Conservation (phyloP, 495 filamentous ascomycete genomes). For the Xylaria sp. region DNA sequence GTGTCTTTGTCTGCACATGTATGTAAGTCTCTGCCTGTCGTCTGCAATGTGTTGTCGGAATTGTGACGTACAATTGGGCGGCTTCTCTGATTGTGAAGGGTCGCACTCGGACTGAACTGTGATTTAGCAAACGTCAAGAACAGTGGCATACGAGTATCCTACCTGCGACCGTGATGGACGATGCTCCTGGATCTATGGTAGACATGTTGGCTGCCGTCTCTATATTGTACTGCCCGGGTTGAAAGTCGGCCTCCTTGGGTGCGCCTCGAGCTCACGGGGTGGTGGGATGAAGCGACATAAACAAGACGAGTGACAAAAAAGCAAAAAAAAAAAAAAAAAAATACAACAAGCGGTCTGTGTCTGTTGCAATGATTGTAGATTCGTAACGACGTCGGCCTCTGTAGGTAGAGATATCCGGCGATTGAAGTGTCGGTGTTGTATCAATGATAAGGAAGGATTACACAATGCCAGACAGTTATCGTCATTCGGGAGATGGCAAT, state of each 20-base stretch:
- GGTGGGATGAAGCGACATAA: slow-evolving; percentile 33
- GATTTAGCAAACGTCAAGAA: slow-evolving; percentile 11
- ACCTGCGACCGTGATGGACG: slow-evolving; percentile 47
- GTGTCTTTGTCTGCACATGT: slow-evolving; percentile 63
- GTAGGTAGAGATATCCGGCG: neutral
- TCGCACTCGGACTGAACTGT: slow-evolving; percentile 77
- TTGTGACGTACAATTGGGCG: slow-evolving; percentile 64
- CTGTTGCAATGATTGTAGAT: neutral
- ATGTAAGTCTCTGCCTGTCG: slow-evolving; percentile 28
- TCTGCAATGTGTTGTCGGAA: slow-evolving; percentile 22
- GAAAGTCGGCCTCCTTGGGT: slow-evolving; percentile 25
- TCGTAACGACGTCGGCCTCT: neutral
- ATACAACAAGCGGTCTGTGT: neutral
- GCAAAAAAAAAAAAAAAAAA: neutral
- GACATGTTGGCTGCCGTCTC: slow-evolving; percentile 35
- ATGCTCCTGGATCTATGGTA: slow-evolving; percentile 48
- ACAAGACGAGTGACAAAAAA: slow-evolving; percentile 18
- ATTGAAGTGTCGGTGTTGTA: neutral
- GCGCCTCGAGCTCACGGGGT: slow-evolving; percentile 24
- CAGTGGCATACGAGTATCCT: slow-evolving; percentile 51
- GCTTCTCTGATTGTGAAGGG: slow-evolving; percentile 87
- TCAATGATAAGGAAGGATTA: slow-evolving; percentile 13
- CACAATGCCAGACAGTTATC: neutral
- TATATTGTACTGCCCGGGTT: slow-evolving; percentile 10
- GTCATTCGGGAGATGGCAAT: slow-evolving; percentile 13